phyloP scores from a whole-genome alignment of 1,284 basidiomycete species.

The Trichosporon coremiiforme region DNA sequence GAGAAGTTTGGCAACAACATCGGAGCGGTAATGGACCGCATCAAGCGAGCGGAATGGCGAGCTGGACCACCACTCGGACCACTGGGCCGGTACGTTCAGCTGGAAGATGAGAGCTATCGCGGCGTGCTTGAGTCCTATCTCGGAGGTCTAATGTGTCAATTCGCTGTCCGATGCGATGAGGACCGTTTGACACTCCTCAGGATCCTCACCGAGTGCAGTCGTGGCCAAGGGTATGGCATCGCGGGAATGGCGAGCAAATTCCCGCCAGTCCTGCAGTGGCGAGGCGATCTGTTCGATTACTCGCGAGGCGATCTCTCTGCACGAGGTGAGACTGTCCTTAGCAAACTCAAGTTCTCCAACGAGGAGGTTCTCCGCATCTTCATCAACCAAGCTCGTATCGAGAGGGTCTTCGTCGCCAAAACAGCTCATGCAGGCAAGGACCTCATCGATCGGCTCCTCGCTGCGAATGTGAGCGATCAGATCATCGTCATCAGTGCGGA shows the following conservation, averaged over 20 bases:
- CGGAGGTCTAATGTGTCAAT: slow-evolving; percentile 67
- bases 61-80: slow-evolving; percentile 80
- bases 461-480: slow-evolving; percentile 1
- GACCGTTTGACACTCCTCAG: background rate
- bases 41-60: slow-evolving; percentile 65
- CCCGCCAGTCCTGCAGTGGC: slow-evolving; percentile 11
- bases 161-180: slow-evolving; percentile 65
- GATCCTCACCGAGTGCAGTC: slow-evolving; percentile 2
- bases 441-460: slow-evolving; percentile 59
- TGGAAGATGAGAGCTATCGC: slow-evolving; percentile 70
- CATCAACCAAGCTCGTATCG: slow-evolving; percentile 73
- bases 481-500: slow-evolving; percentile 41
- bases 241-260: background rate
- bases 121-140: slow-evolving; percentile 69
- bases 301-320: slow-evolving; percentile 65
- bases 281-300: slow-evolving; percentile 75
- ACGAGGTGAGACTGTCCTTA: slow-evolving; percentile 72
- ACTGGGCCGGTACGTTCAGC: slow-evolving; percentile 76
- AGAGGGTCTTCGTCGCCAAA: slow-evolving; percentile 68
- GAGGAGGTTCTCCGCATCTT: slow-evolving; percentile 76
- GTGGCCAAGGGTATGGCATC: background rate
- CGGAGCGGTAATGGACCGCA: slow-evolving; percentile 60
- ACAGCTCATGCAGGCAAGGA: slow-evolving; percentile 66
- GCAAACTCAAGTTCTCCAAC: slow-evolving; percentile 77
- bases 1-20: slow-evolving; percentile 53